These are phyloP conservation scores for Arabidopsis lyrata DNA, from an alignment of 441 rosid species.

Conservation along the genomic window DNA sequence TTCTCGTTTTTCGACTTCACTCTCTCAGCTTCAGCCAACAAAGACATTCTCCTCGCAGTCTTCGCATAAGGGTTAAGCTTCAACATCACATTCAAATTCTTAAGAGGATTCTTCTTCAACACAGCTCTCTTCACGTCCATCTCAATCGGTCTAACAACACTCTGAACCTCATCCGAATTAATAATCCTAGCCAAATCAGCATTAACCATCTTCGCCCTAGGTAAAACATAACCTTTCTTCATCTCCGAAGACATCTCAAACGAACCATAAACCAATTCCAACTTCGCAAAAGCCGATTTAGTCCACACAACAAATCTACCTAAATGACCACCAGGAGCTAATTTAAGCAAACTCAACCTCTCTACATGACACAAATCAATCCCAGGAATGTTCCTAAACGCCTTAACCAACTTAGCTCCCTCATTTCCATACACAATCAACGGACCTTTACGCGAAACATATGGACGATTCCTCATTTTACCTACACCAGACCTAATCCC, in stretches of 20 bases:
- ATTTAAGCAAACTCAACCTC: not conserved
- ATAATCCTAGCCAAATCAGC: conserved; percentile 74
- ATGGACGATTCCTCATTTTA: not conserved
- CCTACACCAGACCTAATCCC: not conserved
- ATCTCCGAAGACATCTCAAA: conserved; percentile 77
- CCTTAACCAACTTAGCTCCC: not conserved
- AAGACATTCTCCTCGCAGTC: conserved; percentile 27
- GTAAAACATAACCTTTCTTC: conserved; percentile 85
- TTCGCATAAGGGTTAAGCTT: conserved; percentile 86
- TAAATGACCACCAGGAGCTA: not conserved
- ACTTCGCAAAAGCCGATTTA: not conserved
- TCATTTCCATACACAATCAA: not conserved
- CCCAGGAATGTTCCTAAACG: not conserved
- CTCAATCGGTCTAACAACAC: conserved; percentile 78
- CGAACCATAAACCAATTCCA: conserved; percentile 44
- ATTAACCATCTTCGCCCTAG: conserved; percentile 84
- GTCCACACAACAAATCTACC: not conserved
- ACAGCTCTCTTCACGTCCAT: conserved; percentile 70
- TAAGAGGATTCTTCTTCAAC: conserved; percentile 87
- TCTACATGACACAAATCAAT: not conserved
- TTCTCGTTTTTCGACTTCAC: conserved; percentile 91
- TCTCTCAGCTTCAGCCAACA: conserved; percentile 83
- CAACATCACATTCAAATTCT: conserved; percentile 78
- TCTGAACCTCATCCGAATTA: conserved; percentile 60
- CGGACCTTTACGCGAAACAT: not conserved